A percentile compares a stretch with the other conserved stretches of the same genome.
These are phyloP conservation scores for Auriscalpium orientale DNA, from an alignment of 768 basidiomycete genomes.

Conservation along the genomic window DNA sequence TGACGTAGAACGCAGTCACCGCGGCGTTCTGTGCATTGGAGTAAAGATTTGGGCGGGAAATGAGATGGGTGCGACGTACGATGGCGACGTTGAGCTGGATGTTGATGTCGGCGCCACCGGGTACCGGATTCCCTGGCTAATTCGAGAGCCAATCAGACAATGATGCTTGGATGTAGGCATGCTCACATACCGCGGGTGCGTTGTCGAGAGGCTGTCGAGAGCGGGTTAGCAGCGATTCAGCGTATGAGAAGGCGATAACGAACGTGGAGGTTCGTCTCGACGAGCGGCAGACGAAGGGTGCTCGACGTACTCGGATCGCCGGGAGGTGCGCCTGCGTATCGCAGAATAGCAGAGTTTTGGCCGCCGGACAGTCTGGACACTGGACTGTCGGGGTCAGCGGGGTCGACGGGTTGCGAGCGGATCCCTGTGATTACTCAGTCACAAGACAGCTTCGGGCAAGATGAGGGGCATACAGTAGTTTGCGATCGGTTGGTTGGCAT, in stretches of 20 bases:
- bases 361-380: too few relatives aligned
- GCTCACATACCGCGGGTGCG: conserved; percentile 10
- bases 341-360: too few relatives aligned
- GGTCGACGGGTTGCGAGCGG: too few relatives aligned
- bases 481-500: conserved; percentile 31
- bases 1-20: conserved; percentile 31
- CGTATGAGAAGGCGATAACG: background rate
- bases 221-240: background rate
- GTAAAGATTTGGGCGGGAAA: conserved; percentile 7
- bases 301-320: conserved; percentile 20
- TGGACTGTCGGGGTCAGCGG: too few relatives aligned
- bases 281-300: conserved; percentile 2
- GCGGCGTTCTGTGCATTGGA: background rate
- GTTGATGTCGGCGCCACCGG: too few relatives aligned
- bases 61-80: conserved; percentile 2
- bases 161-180: too few relatives aligned
- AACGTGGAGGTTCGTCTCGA: too few relatives aligned
- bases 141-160: background rate
- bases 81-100: conserved; percentile 11
- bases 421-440: too few relatives aligned
- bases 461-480: too few relatives aligned
- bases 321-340: too few relatives aligned
- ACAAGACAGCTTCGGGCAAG: too few relatives aligned
- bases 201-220: conserved; percentile 8
- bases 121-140: conserved; percentile 19